A percentile compares a stretch with the other conserved stretches of the same genome.
Conservation (phyloP, 2,329 filamentous ascomycete species). For the Corynespora cassiicola region DNA sequence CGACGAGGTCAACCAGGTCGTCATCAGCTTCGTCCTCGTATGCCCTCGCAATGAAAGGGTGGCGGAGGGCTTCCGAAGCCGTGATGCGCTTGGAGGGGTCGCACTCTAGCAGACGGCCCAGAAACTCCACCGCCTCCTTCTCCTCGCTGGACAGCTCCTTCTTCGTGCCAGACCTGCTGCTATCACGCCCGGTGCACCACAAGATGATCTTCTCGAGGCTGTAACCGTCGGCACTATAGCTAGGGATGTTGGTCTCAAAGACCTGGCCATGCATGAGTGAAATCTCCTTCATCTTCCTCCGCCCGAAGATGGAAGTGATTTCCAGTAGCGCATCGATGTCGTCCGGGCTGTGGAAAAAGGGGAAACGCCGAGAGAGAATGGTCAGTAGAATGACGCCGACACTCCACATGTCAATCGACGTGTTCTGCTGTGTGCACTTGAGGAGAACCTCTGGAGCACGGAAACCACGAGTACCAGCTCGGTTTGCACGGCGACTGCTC, state of each 20-base stretch:
- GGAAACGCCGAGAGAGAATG: slow-evolving; percentile 88
- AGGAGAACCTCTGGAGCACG: slow-evolving; percentile 95
- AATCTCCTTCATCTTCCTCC: slow-evolving; percentile 80
- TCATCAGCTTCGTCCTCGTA: slow-evolving; percentile 38
- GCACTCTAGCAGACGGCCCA: slow-evolving; percentile 75
- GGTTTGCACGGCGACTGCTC: slow-evolving; percentile 87
- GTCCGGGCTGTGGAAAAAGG: slow-evolving; percentile 98
- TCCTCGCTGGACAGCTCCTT: slow-evolving; percentile 70
- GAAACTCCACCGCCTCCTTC: slow-evolving; percentile 74
- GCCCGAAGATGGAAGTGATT: slow-evolving; percentile 93
- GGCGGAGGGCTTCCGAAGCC: slow-evolving; percentile 74
- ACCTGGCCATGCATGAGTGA: slow-evolving; percentile 87
- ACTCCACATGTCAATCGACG: slow-evolving; percentile 94
- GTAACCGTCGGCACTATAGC: slow-evolving; percentile 84
- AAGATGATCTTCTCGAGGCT: slow-evolving; percentile 91
- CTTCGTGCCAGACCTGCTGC: slow-evolving; percentile 54
- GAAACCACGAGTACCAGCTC: slow-evolving; percentile 93
- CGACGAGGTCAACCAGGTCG: slow-evolving; percentile 38
- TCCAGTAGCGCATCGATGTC: slow-evolving; percentile 98
- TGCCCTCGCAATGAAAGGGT: slow-evolving; percentile 67
- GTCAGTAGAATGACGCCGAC: slow-evolving; percentile 97
- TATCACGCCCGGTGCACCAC: slow-evolving; percentile 85
- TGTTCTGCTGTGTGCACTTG: slow-evolving; percentile 95
- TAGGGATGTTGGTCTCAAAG: slow-evolving; percentile 92
- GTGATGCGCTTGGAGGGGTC: slow-evolving; percentile 77